Conservation (phyloP, 495 filamentous ascomycete genomes). For the Pyrenula aspistea region DNA sequence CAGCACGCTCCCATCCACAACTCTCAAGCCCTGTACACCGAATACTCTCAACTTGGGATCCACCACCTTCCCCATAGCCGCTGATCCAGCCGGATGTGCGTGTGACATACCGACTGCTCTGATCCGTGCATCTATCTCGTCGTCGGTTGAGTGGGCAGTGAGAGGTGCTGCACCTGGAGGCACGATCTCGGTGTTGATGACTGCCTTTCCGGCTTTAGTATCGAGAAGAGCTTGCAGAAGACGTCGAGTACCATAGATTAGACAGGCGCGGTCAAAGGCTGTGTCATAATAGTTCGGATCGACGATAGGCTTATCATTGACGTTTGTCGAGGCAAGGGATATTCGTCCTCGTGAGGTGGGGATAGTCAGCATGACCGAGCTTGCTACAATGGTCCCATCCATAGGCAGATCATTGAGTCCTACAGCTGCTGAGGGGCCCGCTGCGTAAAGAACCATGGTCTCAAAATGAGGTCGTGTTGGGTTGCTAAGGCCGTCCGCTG, state of each 20-base stretch:
- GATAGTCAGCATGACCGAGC: conserved; percentile 15
- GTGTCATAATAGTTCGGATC: conserved; percentile 32
- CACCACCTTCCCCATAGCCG: conserved; percentile 29
- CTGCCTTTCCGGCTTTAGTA: conserved; percentile 9
- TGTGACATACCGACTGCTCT: conserved; percentile 11
- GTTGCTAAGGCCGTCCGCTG: no score
- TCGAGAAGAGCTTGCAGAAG: conserved; percentile 4
- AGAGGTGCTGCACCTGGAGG: conserved; percentile 9
- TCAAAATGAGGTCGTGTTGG: conserved; percentile 8
- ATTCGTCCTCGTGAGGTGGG: conserved; percentile 30
- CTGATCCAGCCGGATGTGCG: conserved; percentile 19
- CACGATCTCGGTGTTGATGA: conserved; percentile 13
- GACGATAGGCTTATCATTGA: conserved; percentile 18
- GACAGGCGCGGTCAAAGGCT: conserved; percentile 15
- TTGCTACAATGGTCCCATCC: no score
- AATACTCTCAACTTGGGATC: conserved; percentile 22
- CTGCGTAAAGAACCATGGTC: conserved; percentile 1
- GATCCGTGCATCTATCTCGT: conserved; percentile 16
- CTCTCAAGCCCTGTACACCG: conserved; percentile 23
- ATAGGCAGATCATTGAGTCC: no score
- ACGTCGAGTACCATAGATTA: conserved; percentile 14
- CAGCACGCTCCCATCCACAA: conserved; percentile 28
- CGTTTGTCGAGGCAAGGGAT: conserved; percentile 20
- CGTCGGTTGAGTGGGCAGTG: conserved; percentile 13
- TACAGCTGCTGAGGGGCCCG: no score